Base-by-base conservation (phyloP, 2,329 filamentous ascomycete genomes). In the Fusarium sp. region DNA sequence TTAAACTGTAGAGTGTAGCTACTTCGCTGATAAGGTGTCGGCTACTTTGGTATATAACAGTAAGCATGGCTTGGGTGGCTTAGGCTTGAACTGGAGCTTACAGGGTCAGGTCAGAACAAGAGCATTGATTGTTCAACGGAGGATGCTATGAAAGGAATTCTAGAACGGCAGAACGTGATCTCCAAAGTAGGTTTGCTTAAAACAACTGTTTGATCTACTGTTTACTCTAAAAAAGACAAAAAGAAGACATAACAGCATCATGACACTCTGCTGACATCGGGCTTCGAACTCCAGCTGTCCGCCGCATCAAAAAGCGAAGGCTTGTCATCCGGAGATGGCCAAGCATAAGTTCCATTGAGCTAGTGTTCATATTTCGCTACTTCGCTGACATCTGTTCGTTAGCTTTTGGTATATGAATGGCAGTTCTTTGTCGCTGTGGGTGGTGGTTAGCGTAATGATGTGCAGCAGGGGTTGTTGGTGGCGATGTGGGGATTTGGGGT, bases 101-200 rank as follows among this genome's bases (percentile, higher is more conserved):
- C 11, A 14, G 29, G 29, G 11, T 31, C 14, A 11, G 29, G 11
- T 31, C 14, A 11, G 14, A 25, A 8, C 23, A 8, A 25, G 8
- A 8, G 23, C 29, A 31, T 31, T n/a, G 35, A 31, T 31, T n/a
- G 35, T 18, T 17, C 5, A 27, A 7, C 7, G 1, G 1, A 10
- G 18, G 35, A 18, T 6, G n/a, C 11, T 37, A 14, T 14, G 29
- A 5, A 18, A n/a, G 35, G n/a, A 10, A 9, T 2, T 17, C 13
- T 18, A 20, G 13, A 17, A 7, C 2, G 13, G 1, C 0, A 9
- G 39, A 10, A 3, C 1, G 0, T 9, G 8, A 4, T n/a, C 7
- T 29, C 8, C 1, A n/a, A 10, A 0, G n/a, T 17, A 14, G 6
- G 13, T 39, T 7, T 11, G 21, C 11, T 39, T 6, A 35, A 35